A percentile compares a stretch with the other conserved stretches of the same genome.
Conservation (phyloP, 495 filamentous ascomycete species). For the Mytilinidion resinicola region DNA sequence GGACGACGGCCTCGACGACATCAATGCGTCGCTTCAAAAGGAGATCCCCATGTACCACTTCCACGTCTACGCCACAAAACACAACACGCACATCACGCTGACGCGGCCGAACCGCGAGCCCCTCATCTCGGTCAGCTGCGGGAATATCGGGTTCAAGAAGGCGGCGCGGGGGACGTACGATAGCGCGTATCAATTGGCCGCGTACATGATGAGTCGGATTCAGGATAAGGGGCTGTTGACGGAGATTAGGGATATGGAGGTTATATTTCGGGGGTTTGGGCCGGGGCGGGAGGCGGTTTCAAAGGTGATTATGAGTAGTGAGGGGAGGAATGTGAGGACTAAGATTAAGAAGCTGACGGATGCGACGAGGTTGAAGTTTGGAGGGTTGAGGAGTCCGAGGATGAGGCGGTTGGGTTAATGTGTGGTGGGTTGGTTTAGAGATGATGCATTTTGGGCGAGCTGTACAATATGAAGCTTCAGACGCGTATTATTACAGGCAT, state of each 20-base stretch:
- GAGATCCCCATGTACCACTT: constrained; percentile 62
- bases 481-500: too few relatives aligned
- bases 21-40: constrained; percentile 1
- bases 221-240: constrained; percentile 61
- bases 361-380: constrained; percentile 85
- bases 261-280: constrained; percentile 78
- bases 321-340: constrained; percentile 65
- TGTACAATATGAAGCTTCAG: not conserved
- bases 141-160: constrained; percentile 84
- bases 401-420: constrained; percentile 66
- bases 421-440: not conserved
- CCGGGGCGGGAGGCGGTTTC: constrained; percentile 76
- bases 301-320: constrained; percentile 79
- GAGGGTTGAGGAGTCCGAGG: constrained; percentile 78
- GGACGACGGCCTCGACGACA: constrained; percentile 2
- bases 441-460: not conserved
- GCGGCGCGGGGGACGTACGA: constrained; percentile 72
- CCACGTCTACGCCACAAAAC: constrained; percentile 77
- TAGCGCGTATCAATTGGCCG: constrained; percentile 83
- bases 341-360: constrained; percentile 73
- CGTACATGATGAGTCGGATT: constrained; percentile 70
- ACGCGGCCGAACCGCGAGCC: constrained; percentile 71
- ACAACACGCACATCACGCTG: constrained; percentile 90
- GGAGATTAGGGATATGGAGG: constrained; percentile 61
- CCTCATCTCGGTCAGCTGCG: constrained; percentile 67